Evolutionary conservation across 331 rosid genomes (phyloP), one percentile per base, ranked within the genome.

Genomic region (Cydonia oblonga): DNA sequence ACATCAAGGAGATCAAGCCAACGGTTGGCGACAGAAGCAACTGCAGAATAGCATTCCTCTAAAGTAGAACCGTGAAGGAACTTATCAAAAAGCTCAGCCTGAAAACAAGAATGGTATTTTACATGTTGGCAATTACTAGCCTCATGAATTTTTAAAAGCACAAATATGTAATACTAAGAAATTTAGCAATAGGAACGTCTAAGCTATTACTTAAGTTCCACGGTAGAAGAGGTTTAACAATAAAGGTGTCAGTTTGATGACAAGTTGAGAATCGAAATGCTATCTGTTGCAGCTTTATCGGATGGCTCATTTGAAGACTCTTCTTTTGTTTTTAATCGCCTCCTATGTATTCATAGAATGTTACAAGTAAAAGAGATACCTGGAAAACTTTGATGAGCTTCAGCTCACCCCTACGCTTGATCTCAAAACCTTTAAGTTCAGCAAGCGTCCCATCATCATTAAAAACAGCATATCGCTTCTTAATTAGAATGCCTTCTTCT

Each of bases 1-100:
- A 93, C 98, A 87, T 93, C 98, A 81, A 93, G 96, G 81, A 91
- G 97, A 85, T 91, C 98, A 44, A 93, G 97, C 98, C 98, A 93
- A 74, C 85, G 81, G 52, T 93, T 87, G 83, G 98, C 96, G 44
- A 89, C 97, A 72, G 87, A 74, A 75, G 97, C 97, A 2, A 93
- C 98, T 42, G 87, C 89, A 33, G 92, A 86, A 85, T 93, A 93
- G 83, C 98, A 93, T 77, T 89, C 96, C 70, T 87, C 92, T 68
- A 93, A 72, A 52, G 97, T 91, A 81, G 92, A 91, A 32, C 98
- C 98, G 18, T 89, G 91, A 68, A 93, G 92, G 80, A 93, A 93
- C 85, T 91, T 93, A 75, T 91, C 96, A 25, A 93, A 93, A 84
- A 93, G 96, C 78, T 93, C 97, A 69, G 96, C 98, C 98, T 93